Percentiles rank a stretch among this genome's conserved stretches.
These are phyloP conservation scores for Penicillium turbatum DNA, from an alignment of 495 filamentous ascomycete genomes.

Conservation along the genomic window DNA sequence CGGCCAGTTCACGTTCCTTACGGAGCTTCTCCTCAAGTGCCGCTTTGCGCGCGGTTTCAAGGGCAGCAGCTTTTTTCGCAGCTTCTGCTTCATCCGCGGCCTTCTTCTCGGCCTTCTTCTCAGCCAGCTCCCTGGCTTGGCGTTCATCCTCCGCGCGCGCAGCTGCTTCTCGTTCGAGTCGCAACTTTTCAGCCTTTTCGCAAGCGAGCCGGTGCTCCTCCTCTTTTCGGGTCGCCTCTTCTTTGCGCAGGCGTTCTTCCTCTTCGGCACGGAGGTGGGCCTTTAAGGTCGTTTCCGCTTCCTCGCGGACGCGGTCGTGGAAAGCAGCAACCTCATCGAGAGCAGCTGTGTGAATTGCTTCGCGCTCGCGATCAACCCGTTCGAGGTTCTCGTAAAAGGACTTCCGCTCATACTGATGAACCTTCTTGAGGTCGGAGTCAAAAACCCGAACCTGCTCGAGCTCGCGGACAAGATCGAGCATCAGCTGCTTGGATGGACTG, in stretches of 20 bases:
- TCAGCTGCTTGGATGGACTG: constrained; percentile 47
- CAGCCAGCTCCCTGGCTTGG: constrained; percentile 34
- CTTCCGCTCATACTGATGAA: constrained; percentile 43
- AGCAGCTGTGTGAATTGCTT: constrained; percentile 52
- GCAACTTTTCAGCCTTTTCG: constrained; percentile 35
- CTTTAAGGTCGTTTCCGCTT: constrained; percentile 46
- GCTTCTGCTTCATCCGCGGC: constrained; percentile 28
- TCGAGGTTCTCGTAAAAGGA: constrained; percentile 45
- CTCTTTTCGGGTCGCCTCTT: constrained; percentile 36
- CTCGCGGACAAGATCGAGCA: constrained; percentile 43
- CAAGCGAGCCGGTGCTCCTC: constrained; percentile 33
- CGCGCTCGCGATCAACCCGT: constrained; percentile 38
- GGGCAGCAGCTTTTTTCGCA: constrained; percentile 23
- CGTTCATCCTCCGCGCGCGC: constrained; percentile 42
- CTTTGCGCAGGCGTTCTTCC: constrained; percentile 30
- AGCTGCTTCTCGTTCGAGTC: constrained; percentile 35
- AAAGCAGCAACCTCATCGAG: constrained; percentile 58
- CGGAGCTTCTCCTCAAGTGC: constrained; percentile 50
- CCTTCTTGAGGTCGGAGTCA: constrained; percentile 39
- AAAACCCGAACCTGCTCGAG: constrained; percentile 37
- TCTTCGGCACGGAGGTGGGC: constrained; percentile 36
- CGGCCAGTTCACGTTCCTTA: constrained; percentile 49
- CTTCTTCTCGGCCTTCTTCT: constrained; percentile 46
- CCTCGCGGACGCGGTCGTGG: constrained; percentile 60
- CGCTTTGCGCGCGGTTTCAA: constrained; percentile 40